Evolutionary conservation across 352 stramenopile genomes (phyloP), one percentile per base, ranked within the genome.

Genomic region (Pythium oligandrum): DNA sequence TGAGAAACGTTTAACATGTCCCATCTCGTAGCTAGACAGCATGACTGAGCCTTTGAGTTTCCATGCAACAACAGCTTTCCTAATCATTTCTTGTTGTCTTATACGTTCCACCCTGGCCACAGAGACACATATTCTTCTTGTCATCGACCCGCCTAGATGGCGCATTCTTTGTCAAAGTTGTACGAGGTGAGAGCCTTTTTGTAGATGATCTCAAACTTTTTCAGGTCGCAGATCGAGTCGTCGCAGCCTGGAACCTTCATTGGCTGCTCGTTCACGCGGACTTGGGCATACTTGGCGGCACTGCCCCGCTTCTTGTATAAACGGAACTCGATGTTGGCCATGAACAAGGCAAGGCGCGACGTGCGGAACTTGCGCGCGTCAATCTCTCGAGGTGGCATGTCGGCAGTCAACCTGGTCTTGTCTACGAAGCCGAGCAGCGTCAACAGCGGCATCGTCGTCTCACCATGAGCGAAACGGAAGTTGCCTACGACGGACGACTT

Each of bases 241-340:
- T 59, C 40, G 31, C 61, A 68, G 30, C 61, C 61, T 4, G 61
- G 61, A 10, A 68, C 33, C 37, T 34, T 35, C 37, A 52, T 59
- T 31, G 53, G 40, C 48, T 64, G 61, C 48, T 68, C 61, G 52
- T 68, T 68, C 8, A 68, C 37, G 6, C 51, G 55, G 56, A 68
- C 61, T 48, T 68, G 61, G 46, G 61, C 61, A 49, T 57, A 67
- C 48, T 57, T 57, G 12, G 42, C 26, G 5, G 17, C 17, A 26
- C 36, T 17, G 6, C 42, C 44, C 9, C 17, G 12, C 34, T 62
- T 51, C 3, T 40, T 17, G 61, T 68, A 68, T 37, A 68, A 32
- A 12, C 61, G 55, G 31, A 68, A 64, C 43, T 68, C 51, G 32
- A 68, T 4, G 32, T 68, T 64, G 26, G 61, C 52, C 45, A 59